Evolutionary conservation across 2,329 filamentous ascomycete species (phyloP).

Genomic region (Blastomyces parvus): DNA sequence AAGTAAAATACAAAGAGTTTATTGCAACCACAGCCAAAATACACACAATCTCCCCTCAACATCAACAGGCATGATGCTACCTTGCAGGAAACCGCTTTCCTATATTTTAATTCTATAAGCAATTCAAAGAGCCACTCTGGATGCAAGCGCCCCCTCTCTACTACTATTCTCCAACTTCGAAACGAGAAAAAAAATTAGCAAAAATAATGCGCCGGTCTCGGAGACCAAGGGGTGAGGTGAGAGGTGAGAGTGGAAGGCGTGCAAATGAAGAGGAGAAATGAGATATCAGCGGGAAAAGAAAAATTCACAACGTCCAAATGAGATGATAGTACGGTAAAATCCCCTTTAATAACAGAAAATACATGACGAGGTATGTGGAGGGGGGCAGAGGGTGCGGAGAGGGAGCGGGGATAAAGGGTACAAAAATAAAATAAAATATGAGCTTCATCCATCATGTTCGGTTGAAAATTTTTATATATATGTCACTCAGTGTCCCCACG

Average conservation of each 20-base stretch:
- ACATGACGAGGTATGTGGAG: background rate
- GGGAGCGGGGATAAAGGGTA: background rate
- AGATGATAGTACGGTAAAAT: background rate
- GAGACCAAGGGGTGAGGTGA: background rate
- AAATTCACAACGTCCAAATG: background rate
- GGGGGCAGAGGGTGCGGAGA: too few relatives aligned
- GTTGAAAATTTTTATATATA: background rate
- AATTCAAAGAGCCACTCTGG: background rate
- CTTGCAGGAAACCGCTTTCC: background rate
- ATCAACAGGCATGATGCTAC: too few relatives aligned
- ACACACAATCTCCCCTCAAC: too few relatives aligned
- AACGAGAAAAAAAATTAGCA: background rate
- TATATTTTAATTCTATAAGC: background rate
- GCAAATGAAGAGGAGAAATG: background rate
- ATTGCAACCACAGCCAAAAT: too few relatives aligned
- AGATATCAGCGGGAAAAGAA: background rate
- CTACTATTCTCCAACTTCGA: background rate
- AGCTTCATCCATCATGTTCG: conserved; percentile 1
- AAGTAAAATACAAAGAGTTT: too few relatives aligned
- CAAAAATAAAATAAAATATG: background rate
- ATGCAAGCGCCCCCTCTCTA: background rate
- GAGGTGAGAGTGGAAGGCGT: background rate
- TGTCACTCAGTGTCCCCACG: background rate
- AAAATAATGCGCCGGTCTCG: background rate
- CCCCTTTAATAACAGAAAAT: background rate